phyloP scores from a whole-genome alignment of 2,329 filamentous ascomycete species.

The Phoma sp. region DNA sequence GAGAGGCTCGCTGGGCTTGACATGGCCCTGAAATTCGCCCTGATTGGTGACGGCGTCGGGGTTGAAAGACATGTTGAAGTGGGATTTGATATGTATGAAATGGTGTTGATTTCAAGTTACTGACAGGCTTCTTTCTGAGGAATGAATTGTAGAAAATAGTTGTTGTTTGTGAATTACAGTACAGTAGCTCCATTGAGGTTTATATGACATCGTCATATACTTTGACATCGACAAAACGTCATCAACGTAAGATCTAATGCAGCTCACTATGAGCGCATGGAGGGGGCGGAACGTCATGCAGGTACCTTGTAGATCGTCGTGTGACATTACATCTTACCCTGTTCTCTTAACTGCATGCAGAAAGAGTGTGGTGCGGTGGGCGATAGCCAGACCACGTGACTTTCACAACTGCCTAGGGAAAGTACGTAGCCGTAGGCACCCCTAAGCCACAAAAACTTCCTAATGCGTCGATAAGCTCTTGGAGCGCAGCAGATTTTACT shows the following conservation, averaged over 20 bases:
- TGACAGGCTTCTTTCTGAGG: no score
- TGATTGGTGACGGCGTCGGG: constrained; percentile 59
- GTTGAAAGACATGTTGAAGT: constrained; percentile 53
- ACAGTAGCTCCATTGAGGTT: neutral
- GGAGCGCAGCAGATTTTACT: no score
- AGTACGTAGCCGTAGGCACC: no score
- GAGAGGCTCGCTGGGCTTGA: constrained; percentile 60
- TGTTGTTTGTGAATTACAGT: constrained; percentile 1
- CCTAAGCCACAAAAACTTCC: no score
- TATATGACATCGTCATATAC: constrained; percentile 12
- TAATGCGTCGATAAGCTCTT: no score
- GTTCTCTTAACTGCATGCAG: neutral
- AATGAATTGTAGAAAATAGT: neutral
- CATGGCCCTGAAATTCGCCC: constrained; percentile 61
- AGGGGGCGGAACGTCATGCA: constrained; percentile 1
- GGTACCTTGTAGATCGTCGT: constrained; percentile 1
- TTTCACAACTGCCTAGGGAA: no score
- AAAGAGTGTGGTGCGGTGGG: neutral
- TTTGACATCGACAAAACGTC: constrained; percentile 15
- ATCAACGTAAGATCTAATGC: neutral
- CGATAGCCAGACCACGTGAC: neutral
- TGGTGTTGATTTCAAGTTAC: no score
- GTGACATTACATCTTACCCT: neutral
- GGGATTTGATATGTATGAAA: neutral
- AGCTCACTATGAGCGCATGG: constrained; percentile 9